These are phyloP conservation scores for Nakaseomyces nivariensis DNA, from an alignment of 1,139 yeast genomes.

Conservation along the genomic window DNA sequence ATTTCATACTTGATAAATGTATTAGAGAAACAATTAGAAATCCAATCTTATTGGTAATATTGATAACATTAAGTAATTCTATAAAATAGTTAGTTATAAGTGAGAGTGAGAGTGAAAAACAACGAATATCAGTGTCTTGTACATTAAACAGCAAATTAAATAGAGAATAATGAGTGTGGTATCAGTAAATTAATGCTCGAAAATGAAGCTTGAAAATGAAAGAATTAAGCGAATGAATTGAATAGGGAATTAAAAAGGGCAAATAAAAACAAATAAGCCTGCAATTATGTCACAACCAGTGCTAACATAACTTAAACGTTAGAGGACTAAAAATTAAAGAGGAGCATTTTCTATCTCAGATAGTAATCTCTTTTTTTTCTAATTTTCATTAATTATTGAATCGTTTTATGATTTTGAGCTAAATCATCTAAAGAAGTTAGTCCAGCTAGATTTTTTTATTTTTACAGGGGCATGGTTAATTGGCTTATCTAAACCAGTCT, in stretches of 20 bases:
- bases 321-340: background rate
- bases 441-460: conserved; percentile 7
- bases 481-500: conserved; percentile 10
- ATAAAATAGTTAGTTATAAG: background rate
- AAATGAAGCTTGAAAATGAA: background rate
- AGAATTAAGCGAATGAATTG: background rate
- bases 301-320: background rate
- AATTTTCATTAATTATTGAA: background rate
- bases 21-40: background rate
- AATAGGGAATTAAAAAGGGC: background rate
- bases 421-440: conserved; percentile 4
- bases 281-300: background rate
- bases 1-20: background rate
- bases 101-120: background rate
- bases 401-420: too few species aligned
- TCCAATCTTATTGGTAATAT: background rate
- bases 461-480: conserved; percentile 3
- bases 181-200: conserved; percentile 1
- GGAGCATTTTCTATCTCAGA: background rate
- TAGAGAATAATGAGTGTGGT: background rate
- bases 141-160: background rate
- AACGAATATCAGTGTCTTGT: background rate
- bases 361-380: background rate
- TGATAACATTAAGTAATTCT: background rate
- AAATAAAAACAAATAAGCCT: background rate